A percentile compares a stretch with the other conserved stretches of the same genome.
These are phyloP conservation scores for Yarrowia phangngaensis DNA, from an alignment of 805 yeast genomes.

Conservation along the genomic window DNA sequence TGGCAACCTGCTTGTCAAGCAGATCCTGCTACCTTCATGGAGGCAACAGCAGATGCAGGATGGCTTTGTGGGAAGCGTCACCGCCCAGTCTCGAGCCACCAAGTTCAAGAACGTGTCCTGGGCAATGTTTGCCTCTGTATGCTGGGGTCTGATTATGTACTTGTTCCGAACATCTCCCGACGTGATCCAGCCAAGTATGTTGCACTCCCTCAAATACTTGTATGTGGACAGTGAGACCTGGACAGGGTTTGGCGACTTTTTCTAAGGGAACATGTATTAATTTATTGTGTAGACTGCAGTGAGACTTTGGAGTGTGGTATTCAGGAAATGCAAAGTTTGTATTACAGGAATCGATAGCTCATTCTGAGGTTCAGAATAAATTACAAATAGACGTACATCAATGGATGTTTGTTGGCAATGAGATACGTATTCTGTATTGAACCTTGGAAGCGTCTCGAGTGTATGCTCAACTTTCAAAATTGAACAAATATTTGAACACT, in stretches of 20 bases:
- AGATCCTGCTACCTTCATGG: constrained; percentile 18
- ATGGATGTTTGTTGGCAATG: no score
- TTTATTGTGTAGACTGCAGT: no score
- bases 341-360: no score
- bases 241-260: constrained; percentile 36
- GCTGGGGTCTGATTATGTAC: constrained; percentile 74
- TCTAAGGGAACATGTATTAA: constrained; percentile 18
- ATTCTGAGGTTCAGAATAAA: no score
- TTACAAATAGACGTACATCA: no score
- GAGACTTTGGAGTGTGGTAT: no score
- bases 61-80: constrained; percentile 5
- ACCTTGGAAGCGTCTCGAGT: no score
- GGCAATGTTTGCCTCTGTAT: constrained; percentile 57
- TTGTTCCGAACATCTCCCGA: constrained; percentile 61
- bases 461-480: no score
- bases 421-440: no score
- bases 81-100: constrained; percentile 11
- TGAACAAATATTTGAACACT: no score
- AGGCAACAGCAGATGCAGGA: constrained; percentile 27
- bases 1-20: constrained; percentile 48
- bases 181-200: constrained; percentile 59
- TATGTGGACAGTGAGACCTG: constrained; percentile 58
- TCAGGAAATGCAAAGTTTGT: no score
- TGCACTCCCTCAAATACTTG: constrained; percentile 66
- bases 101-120: constrained; percentile 44